Base-by-base conservation (phyloP, 176 grass and related monocot species). In the Oryza meyeriana region DNA sequence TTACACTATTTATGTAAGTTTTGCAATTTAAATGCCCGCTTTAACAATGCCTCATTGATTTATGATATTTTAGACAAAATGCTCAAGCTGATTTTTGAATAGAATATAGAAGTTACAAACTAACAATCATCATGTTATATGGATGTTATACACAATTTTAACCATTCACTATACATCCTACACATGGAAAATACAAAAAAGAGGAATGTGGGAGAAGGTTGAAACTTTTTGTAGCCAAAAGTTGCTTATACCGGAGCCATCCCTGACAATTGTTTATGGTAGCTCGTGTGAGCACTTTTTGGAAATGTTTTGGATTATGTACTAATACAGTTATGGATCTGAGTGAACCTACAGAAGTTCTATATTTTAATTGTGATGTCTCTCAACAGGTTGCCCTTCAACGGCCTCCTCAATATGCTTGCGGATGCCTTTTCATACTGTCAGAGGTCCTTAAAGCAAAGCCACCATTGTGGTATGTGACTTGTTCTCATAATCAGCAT, bases 381-480 rank as follows among this genome's bases (percentile, higher is more conserved):
- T 87, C 27, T 89, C 22, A 50, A 79, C 85, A 98, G 95, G 95
- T 95, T 47, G 86, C 95, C 57, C 88, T 93, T 91, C 90, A 98
- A 77, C 90, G 88, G 3, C 95, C 95, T 65, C 90, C 95, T 73
- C 95, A 98, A 73, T 98, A 95, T 88, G 84, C 88, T 42, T 98
- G 92, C 81, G 95, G 90, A 44, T 98, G 92, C 76, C 90, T 98
- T 81, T 98, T 98, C 78, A 86, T 98, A 77, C 74, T 98, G 7
- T 98, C 95, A 32, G 92, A 98, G 81, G 90, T 95, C 45, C 95
- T 95, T 63, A 93, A 85, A 83, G 87, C 90, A 84, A 98, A 95
- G 62, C 74, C 87, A 47, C 95, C 88, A 48, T 81, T 95, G 38
- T 98, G 95, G 95, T 98, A 98, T 27, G 81, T 78, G 40, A 77